Evolutionary conservation across 2,329 filamentous ascomycete genomes (phyloP).

Genomic region (Biscogniauxia sp.): DNA sequence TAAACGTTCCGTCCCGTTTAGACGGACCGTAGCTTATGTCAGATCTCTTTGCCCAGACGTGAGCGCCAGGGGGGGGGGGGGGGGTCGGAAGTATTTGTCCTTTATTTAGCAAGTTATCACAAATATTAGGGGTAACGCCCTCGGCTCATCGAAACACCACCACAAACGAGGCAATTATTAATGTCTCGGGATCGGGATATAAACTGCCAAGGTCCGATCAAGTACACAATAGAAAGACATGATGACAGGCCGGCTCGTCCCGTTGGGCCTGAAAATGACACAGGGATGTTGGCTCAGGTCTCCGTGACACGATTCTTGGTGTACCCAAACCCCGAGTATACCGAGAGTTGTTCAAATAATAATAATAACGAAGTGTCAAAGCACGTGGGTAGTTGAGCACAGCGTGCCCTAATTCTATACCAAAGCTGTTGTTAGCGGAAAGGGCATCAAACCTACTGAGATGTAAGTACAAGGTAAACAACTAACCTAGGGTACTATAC

Average conservation of each 20-base stretch:
- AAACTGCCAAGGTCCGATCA: not conserved
- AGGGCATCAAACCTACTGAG: no score
- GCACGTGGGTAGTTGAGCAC: not conserved
- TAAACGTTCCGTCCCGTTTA: slow-evolving; percentile 8
- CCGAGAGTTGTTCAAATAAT: not conserved
- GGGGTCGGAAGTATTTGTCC: not conserved
- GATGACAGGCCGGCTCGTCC: slow-evolving; percentile 10
- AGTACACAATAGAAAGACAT: not conserved
- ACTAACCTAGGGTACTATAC: no score
- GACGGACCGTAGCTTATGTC: slow-evolving; percentile 22
- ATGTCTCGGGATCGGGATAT: not conserved
- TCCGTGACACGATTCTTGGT: not conserved
- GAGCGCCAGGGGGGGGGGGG: slow-evolving; percentile 5
- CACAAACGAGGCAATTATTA: slow-evolving; percentile 14
- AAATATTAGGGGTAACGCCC: not conserved
- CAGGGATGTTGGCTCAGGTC: slow-evolving; percentile 7
- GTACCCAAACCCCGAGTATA: slow-evolving; percentile 1
- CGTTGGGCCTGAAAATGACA: slow-evolving; percentile 9
- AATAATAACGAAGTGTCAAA: not conserved
- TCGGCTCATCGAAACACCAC: not conserved
- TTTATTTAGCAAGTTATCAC: not conserved
- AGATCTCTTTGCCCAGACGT: slow-evolving; percentile 12
- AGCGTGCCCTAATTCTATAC: not conserved
- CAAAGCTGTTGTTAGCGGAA: no score
- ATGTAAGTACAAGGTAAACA: no score